Evolutionary conservation across 805 yeast species (phyloP).

Genomic region (Metschnikowia arizonensis): DNA sequence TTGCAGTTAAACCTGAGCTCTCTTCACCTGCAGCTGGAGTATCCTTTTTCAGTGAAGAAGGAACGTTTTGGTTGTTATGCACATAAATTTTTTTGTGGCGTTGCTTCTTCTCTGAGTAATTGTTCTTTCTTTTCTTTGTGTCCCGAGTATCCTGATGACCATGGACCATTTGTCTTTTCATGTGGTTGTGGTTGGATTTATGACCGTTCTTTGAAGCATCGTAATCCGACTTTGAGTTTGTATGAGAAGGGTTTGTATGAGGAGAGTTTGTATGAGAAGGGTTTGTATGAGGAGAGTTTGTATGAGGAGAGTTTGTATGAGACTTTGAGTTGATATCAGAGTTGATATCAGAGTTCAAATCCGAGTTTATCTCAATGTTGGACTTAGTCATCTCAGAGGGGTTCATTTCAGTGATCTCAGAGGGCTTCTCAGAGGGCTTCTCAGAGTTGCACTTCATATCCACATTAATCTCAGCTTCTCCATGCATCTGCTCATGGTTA

Average conservation of each 20-base stretch:
- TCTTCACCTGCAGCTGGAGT: not conserved
- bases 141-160: not conserved
- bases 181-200: not conserved
- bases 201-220: too few species aligned
- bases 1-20: not conserved
- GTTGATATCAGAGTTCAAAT: too few species aligned
- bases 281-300: too few species aligned
- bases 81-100: conserved; percentile 1
- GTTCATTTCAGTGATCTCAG: too few species aligned
- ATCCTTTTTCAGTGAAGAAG: not conserved
- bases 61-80: not conserved
- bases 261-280: too few species aligned
- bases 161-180: not conserved
- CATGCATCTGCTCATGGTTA: not conserved
- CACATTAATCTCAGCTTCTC: not conserved
- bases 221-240: too few species aligned
- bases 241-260: too few species aligned
- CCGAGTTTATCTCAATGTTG: too few species aligned
- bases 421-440: too few species aligned
- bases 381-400: too few species aligned
- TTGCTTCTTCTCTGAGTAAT: not conserved
- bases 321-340: not conserved
- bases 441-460: too few species aligned
- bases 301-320: not conserved
- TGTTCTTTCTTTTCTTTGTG: not conserved